These are phyloP conservation scores for Berberis thunbergii DNA, from an alignment of 164 flowering plant species.

Conservation along the genomic window DNA sequence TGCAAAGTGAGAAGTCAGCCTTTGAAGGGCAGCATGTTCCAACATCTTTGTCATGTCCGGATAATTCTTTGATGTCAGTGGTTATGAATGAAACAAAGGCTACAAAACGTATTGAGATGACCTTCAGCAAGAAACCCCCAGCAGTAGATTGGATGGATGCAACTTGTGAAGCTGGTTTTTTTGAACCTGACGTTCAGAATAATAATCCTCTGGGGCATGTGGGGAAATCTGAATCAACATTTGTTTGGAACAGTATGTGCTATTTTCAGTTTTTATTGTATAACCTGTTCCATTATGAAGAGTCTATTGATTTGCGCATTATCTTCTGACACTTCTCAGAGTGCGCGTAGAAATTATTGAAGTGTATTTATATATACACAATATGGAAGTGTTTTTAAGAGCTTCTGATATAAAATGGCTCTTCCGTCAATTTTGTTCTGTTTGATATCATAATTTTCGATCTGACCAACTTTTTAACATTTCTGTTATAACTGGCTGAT, in stretches of 20 bases:
- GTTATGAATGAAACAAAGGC: constrained; percentile 7
- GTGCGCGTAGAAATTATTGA: too few relatives aligned
- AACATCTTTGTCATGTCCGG: background rate
- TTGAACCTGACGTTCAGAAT: background rate
- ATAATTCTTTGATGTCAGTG: background rate
- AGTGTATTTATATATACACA: too few relatives aligned
- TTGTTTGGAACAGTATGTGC: constrained; percentile 6
- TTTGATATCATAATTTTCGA: too few relatives aligned
- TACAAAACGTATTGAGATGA: constrained; percentile 27
- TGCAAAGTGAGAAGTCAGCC: constrained; percentile 6
- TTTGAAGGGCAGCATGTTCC: background rate
- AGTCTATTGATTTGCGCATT: too few relatives aligned
- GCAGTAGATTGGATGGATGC: constrained; percentile 12
- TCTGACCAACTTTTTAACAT: background rate
- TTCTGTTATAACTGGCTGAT: background rate
- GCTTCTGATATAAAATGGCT: too few relatives aligned
- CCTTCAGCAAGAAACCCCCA: constrained; percentile 45
- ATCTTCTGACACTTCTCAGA: too few relatives aligned
- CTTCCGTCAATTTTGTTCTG: too few relatives aligned
- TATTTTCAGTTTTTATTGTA: background rate
- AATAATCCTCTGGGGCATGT: constrained; percentile 4
- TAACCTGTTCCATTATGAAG: background rate
- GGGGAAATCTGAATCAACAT: constrained; percentile 9
- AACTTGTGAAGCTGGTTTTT: constrained; percentile 6
- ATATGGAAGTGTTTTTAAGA: too few relatives aligned